Conservation (phyloP, 2,329 filamentous ascomycete genomes). For the Phaeosphaeria sp. region DNA sequence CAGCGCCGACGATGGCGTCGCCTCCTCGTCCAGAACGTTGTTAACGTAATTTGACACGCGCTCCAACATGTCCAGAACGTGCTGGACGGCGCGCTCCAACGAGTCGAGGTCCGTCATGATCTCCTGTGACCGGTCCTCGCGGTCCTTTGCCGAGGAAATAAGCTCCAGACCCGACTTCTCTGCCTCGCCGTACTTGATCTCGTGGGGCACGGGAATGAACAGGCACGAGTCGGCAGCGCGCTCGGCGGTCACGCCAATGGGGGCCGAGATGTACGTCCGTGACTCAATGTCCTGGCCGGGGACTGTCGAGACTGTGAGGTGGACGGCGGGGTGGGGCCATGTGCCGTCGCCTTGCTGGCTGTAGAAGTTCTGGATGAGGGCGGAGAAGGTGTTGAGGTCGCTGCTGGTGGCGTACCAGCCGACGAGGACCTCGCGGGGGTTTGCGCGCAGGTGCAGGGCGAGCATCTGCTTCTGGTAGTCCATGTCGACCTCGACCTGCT, state of each 20-base stretch:
- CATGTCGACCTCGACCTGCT: conserved; percentile 99
- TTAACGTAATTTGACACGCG: conserved; percentile 91
- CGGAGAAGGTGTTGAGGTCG: conserved; percentile 97
- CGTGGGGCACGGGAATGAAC: conserved; percentile 96
- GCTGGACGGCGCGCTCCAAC: conserved; percentile 83
- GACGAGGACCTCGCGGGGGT: conserved; percentile 90
- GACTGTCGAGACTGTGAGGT: conserved; percentile 91
- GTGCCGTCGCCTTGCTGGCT: conserved; percentile 95
- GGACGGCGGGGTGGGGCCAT: conserved; percentile 95
- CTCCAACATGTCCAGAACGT: conserved; percentile 88
- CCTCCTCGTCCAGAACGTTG: conserved; percentile 92
- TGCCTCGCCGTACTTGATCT: conserved; percentile 85
- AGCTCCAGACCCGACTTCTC: conserved; percentile 81
- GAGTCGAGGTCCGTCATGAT: conserved; percentile 89
- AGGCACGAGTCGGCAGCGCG: conserved; percentile 94
- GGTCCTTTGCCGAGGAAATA: conserved; percentile 80
- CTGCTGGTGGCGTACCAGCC: conserved; percentile 98
- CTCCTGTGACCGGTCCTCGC: conserved; percentile 73
- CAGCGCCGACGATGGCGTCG: conserved; percentile 85
- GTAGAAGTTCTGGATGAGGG: conserved; percentile 99
- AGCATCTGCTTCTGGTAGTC: conserved; percentile 99
- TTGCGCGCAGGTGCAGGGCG: conserved; percentile 88
- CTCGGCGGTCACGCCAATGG: conserved; percentile 93
- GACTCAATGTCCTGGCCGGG: conserved; percentile 88
- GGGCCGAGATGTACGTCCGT: conserved; percentile 92